A percentile compares a stretch with the other conserved stretches of the same genome.
These are phyloP conservation scores for Coemansia sp. DNA, from an alignment of 192 early-diverging fungal species.

Conservation along the genomic window DNA sequence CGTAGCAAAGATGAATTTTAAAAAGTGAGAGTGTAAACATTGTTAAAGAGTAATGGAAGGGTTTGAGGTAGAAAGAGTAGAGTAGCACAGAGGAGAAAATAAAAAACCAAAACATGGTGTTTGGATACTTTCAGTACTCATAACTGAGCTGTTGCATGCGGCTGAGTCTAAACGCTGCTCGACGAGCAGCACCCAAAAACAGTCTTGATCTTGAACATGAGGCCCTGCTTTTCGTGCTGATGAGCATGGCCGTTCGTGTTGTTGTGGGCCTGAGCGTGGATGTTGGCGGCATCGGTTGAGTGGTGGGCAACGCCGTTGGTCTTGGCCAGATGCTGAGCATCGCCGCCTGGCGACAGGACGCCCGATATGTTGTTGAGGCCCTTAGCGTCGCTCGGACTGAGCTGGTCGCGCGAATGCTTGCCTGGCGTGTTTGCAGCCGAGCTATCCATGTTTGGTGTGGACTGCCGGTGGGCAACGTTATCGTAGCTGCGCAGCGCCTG, in stretches of 20 bases:
- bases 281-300: slow-evolving; percentile 39
- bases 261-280: slow-evolving; percentile 13
- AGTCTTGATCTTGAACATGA: slow-evolving; percentile 53
- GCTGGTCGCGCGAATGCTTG: slow-evolving; percentile 36
- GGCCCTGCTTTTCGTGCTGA: slow-evolving; percentile 48
- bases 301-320: slow-evolving; percentile 26
- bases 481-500: slow-evolving; percentile 49
- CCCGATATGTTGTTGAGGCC: slow-evolving; percentile 1
- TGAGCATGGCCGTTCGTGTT: slow-evolving; percentile 18
- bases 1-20: not conserved
- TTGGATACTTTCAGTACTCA: not conserved
- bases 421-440: slow-evolving; percentile 42
- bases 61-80: not conserved
- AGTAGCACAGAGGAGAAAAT: not conserved
- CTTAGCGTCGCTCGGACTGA: slow-evolving; percentile 24
- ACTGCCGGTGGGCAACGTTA: slow-evolving; percentile 35
- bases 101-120: not conserved
- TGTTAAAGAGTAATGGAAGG: not conserved
- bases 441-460: slow-evolving; percentile 37
- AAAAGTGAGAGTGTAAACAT: not conserved
- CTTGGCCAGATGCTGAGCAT: slow-evolving; percentile 23
- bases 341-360: slow-evolving; percentile 14
- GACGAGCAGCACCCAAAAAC: slow-evolving; percentile 48
- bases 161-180: slow-evolving; percentile 22
- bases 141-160: too few relatives aligned